Evolutionary conservation across 306 rosid genomes (phyloP), one percentile per base, ranked within the genome.

Genomic region (Spatholobus suberectus): DNA sequence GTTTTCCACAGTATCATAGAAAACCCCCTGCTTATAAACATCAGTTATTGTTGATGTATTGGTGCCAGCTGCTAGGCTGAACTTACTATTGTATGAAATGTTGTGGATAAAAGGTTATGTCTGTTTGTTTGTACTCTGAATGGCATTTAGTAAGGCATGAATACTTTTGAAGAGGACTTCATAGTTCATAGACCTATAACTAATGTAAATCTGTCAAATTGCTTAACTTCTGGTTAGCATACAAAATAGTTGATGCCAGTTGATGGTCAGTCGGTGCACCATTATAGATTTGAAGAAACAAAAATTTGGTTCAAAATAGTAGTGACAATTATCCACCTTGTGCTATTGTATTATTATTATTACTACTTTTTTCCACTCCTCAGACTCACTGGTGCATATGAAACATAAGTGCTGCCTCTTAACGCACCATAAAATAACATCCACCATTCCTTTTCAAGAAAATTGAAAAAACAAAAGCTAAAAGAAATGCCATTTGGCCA

Each of bases 51-150:
- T 17, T 87, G 55, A 21, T 86, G 63, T 69, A 40, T 14, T 71
- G n/a, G 76, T 77, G 35, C 57, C 69, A 41, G 84, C 78, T 82
- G 82, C 46, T 65, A 62, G 68, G 70, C 15, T 68, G 75, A 32
- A 69, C 77, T 65, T 21, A n/a, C n/a, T 24, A 1, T 27, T 37
- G 74, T 75, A 67, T 78, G 65, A 67, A 63, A 88, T 63, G 24
- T n/a, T 81, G 41, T 62, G 62, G 26, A 79, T 76, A 41, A 10
- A 27, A 20, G 14, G 37, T 40, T 21, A 35, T 73, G 26, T 5
- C 6, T 43, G 20, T 79, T 23, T n/a, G 18, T 62, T 34, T 6
- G 71, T 52, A 78, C 38, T 58, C 63, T 62, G 41, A 49, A 10
- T 55, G 38, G 17, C 20, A 78, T 82, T 38, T 27, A 34, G 4